Percentiles rank a stretch among this genome's conserved stretches.
These are phyloP conservation scores for Xylariaceae sp. DNA, from an alignment of 2,329 filamentous ascomycete species.

Conservation along the genomic window DNA sequence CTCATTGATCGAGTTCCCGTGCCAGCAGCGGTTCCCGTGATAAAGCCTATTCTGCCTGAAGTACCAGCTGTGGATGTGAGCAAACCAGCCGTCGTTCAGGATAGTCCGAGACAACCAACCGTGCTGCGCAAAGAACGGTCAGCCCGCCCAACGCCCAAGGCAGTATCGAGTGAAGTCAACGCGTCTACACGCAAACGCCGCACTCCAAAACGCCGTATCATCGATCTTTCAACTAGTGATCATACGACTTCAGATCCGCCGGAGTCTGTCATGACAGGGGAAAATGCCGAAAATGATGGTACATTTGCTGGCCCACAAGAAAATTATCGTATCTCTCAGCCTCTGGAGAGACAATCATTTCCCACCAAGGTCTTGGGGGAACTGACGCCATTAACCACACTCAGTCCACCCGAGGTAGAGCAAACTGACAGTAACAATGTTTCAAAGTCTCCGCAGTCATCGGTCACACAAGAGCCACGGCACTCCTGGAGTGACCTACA, in stretches of 20 bases:
- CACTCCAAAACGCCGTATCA: constrained; percentile 58
- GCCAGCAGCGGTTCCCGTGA: constrained; percentile 68
- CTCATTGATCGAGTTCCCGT: constrained; percentile 77
- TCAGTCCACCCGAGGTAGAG: constrained; percentile 32
- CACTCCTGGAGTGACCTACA: constrained; percentile 39
- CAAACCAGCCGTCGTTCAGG: constrained; percentile 59
- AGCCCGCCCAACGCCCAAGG: constrained; percentile 41
- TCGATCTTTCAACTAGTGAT: constrained; percentile 56
- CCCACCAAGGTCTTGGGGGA: constrained; percentile 31
- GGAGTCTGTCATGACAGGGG: constrained; percentile 22
- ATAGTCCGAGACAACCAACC: constrained; percentile 43
- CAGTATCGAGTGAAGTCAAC: constrained; percentile 53
- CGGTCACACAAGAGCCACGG: constrained; percentile 31
- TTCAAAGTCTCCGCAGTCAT: constrained; percentile 32
- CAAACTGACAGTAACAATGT: constrained; percentile 37
- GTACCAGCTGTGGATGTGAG: constrained; percentile 59
- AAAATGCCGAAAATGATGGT: constrained; percentile 24
- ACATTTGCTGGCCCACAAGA: constrained; percentile 21
- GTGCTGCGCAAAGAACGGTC: constrained; percentile 56
- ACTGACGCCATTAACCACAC: constrained; percentile 30
- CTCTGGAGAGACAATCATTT: constrained; percentile 35
- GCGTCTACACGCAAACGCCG: constrained; percentile 56
- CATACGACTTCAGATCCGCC: constrained; percentile 20
- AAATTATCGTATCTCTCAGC: constrained; percentile 44
- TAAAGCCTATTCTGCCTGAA: constrained; percentile 63